A percentile compares a stretch with the other conserved stretches of the same genome.
These are phyloP conservation scores for Sorghum bicolor DNA, from an alignment of 176 grass and related monocot genomes.

Conservation along the genomic window DNA sequence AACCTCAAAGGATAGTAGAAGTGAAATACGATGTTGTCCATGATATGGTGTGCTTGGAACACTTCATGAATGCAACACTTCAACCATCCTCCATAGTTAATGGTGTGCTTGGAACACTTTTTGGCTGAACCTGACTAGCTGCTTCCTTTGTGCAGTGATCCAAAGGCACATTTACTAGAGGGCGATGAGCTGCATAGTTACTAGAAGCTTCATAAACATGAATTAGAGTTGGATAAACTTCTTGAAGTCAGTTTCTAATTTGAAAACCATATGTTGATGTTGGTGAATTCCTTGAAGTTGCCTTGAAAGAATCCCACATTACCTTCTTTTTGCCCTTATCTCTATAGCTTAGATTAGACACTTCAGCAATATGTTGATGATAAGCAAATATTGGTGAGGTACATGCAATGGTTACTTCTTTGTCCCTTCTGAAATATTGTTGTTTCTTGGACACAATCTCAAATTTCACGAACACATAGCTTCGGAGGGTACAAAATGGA, in stretches of 20 bases:
- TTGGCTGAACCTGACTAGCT: constrained; percentile 1
- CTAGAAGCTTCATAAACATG: no score
- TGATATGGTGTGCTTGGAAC: no score
- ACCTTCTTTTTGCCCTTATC: constrained; percentile 31
- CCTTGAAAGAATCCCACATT: constrained; percentile 35
- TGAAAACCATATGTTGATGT: constrained; percentile 7
- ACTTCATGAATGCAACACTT: no score
- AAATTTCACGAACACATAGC: no score
- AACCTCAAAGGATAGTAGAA: not conserved
- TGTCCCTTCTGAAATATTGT: constrained; percentile 2
- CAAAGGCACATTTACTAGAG: not conserved
- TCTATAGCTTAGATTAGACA: constrained; percentile 18
- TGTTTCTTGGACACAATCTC: constrained; percentile 1
- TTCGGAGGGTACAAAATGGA: no score
- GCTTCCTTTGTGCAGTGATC: constrained; percentile 18
- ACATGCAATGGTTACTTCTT: constrained; percentile 37
- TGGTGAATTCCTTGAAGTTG: constrained; percentile 19
- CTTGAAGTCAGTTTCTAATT: constrained; percentile 30
- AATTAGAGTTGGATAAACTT: not conserved
- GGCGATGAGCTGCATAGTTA: not conserved
- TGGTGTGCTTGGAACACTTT: no score
- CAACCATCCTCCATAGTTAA: no score
- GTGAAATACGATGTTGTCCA: not conserved
- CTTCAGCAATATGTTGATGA: not conserved
- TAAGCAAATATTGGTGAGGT: constrained; percentile 26